Base-by-base conservation (phyloP, 2,329 filamentous ascomycete species). In the Periconia sp. region DNA sequence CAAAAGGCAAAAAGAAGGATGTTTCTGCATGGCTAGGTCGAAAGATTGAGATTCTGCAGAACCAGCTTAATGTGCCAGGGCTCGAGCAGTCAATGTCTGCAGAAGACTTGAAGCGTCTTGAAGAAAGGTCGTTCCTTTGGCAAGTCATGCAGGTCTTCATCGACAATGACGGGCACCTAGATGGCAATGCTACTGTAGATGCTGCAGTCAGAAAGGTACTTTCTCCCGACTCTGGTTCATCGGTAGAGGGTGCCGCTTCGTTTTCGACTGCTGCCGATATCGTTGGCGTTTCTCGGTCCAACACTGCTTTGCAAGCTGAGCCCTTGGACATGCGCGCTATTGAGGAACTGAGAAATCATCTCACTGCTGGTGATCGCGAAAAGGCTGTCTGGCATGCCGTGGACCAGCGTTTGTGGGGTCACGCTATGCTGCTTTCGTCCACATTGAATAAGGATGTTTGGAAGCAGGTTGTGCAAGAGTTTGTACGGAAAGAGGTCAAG, bases 1-100 rank as follows among this genome's bases (percentile, higher is more conserved):
- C 85, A 28, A 97, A 96, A 65, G 84, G 86, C 1, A 97, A 96
- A 78, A 99, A 99, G 78, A 99, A 97, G 74, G 92, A 99, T 40
- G 82, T 90, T 0, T 58, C 92, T 30, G 71, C 83, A 2, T 99
- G 95, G 94, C 77, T 99, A 31, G 81, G 79, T 4, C 76, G 80
- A 46, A 89, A 86, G 38, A 92, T 97, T 42, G 85, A 89, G 25
- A 74, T 75, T 1, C 72, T 96, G 24, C 89, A 95, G 63, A 81
- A 66, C 36, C 65, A 71, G 23, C 52, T 70, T 4, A 70, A 77
- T 8, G 55, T 48, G 30, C 57, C 78, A 71, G 40, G 65, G 73
- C 37, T 82, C 73, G 34, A 80, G 73, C 55, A 72, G 72, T 63
- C 76, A 73, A 22, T 78, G 76, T 22, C 65, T 79, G 13, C 80